Conservation (phyloP, 805 yeast genomes). For the Ogataea henricii region DNA sequence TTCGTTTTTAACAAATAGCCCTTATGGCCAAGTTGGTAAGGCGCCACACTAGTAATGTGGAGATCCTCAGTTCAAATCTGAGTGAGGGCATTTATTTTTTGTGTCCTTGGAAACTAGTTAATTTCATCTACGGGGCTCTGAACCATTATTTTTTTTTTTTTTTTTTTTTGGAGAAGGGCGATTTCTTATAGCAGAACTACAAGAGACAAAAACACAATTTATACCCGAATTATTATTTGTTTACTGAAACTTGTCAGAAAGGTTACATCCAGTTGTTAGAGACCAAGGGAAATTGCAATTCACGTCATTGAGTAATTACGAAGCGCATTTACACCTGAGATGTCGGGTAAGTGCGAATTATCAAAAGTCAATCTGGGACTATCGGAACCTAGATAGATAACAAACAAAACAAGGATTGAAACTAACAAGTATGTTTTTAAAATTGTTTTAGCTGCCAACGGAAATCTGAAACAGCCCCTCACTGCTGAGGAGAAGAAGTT, state of each 20-base stretch:
- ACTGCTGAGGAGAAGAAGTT: slow-evolving; percentile 76
- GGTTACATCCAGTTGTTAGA: neutral
- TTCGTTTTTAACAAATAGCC: slow-evolving; percentile 26
- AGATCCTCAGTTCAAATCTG: slow-evolving; percentile 39
- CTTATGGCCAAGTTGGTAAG: slow-evolving; percentile 39
- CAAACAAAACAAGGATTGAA: too few species aligned
- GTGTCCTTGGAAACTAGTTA: too few species aligned
- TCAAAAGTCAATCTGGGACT: too few species aligned
- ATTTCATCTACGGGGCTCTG: slow-evolving; percentile 3
- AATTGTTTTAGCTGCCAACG: slow-evolving; percentile 12
- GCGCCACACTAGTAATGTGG: slow-evolving; percentile 40
- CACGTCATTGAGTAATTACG: neutral
- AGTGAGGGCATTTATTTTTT: slow-evolving; percentile 32
- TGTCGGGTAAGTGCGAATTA: slow-evolving; percentile 17
- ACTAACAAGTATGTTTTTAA: neutral
- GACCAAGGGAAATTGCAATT: neutral
- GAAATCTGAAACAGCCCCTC: slow-evolving; percentile 38
- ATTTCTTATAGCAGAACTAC: slow-evolving; percentile 1
- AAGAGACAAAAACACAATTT: neutral
- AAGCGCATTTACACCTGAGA: neutral
- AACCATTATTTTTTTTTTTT: neutral
- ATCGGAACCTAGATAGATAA: neutral
- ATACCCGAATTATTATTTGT: too few species aligned
- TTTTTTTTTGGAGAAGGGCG: neutral
- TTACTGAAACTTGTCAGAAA: neutral